phyloP scores from a whole-genome alignment of 768 basidiomycete species.

The Myochromella boudieri region DNA sequence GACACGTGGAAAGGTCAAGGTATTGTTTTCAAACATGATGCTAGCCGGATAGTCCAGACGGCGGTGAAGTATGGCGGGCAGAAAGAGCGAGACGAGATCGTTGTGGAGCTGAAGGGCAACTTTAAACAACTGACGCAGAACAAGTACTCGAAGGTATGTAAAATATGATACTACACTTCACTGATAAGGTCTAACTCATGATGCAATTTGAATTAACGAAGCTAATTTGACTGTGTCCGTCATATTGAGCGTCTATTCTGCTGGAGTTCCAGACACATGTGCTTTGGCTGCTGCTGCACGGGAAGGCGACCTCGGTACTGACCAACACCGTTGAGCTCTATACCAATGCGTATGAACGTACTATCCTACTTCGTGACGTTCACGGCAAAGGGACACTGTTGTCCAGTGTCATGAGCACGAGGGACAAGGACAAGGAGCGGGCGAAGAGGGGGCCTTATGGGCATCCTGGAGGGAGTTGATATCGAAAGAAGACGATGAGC shows the following conservation, averaged over 20 bases:
- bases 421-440: slow-evolving; percentile 59
- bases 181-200: neutral
- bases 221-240: slow-evolving; percentile 72
- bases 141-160: slow-evolving; percentile 84
- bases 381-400: slow-evolving; percentile 86
- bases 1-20: slow-evolving; percentile 79
- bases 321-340: slow-evolving; percentile 90
- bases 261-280: slow-evolving; percentile 77
- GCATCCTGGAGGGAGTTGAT: slow-evolving; percentile 64
- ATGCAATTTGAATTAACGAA: slow-evolving; percentile 77
- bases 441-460: slow-evolving; percentile 67
- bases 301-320: slow-evolving; percentile 79
- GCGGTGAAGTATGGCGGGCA: slow-evolving; percentile 80
- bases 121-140: slow-evolving; percentile 79
- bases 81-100: slow-evolving; percentile 77
- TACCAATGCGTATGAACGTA: slow-evolving; percentile 81
- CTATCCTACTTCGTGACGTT: slow-evolving; percentile 79
- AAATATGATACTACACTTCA: neutral
- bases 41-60: slow-evolving; percentile 80
- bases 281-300: slow-evolving; percentile 76
- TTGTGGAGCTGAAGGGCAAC: slow-evolving; percentile 77
- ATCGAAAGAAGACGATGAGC: slow-evolving; percentile 66
- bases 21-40: slow-evolving; percentile 89
- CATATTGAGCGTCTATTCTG: slow-evolving; percentile 74
- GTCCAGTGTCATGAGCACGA: slow-evolving; percentile 59